Evolutionary conservation across 192 early-diverging fungal species (phyloP).

Genomic region (Glomus cerebriforme): DNA sequence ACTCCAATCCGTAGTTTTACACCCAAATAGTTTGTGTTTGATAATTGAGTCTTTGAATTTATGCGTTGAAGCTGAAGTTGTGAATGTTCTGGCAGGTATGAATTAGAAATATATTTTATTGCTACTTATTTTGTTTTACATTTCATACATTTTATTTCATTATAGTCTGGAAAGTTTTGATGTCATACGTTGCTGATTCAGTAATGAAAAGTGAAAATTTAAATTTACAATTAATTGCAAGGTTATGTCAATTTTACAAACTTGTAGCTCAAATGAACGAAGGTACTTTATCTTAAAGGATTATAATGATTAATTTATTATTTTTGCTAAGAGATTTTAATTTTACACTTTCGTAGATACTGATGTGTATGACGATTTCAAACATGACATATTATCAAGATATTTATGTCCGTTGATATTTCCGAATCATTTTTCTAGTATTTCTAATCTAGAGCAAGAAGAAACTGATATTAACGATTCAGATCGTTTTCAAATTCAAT

Average conservation of each 20-base stretch:
- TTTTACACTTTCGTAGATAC: slow-evolving; percentile 39
- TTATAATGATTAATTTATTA: neutral
- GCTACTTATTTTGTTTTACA: neutral
- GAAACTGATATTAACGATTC: neutral
- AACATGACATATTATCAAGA: slow-evolving; percentile 40
- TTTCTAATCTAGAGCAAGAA: neutral
- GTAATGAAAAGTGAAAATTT: slow-evolving; percentile 33
- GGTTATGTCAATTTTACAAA: slow-evolving; percentile 52
- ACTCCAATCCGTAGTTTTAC: slow-evolving; percentile 48
- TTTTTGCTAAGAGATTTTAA: neutral
- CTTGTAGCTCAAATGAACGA: slow-evolving; percentile 51
- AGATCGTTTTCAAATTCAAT: slow-evolving; percentile 11
- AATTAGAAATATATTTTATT: neutral
- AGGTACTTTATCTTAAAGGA: slow-evolving; percentile 37
- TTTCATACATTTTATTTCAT: neutral
- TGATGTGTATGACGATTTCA: slow-evolving; percentile 47
- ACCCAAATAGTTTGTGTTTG: slow-evolving; percentile 44
- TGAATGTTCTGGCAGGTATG: slow-evolving; percentile 49
- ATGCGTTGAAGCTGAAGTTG: slow-evolving; percentile 44
- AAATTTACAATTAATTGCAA: slow-evolving; percentile 33
- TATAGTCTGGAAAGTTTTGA: slow-evolving; percentile 50
- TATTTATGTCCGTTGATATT: slow-evolving; percentile 45
- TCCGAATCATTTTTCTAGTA: slow-evolving; percentile 3
- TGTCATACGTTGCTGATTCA: slow-evolving; percentile 48
- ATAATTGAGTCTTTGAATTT: slow-evolving; percentile 53